Conservation (phyloP, 2,329 filamentous ascomycete genomes). For the Apiospora koreana region DNA sequence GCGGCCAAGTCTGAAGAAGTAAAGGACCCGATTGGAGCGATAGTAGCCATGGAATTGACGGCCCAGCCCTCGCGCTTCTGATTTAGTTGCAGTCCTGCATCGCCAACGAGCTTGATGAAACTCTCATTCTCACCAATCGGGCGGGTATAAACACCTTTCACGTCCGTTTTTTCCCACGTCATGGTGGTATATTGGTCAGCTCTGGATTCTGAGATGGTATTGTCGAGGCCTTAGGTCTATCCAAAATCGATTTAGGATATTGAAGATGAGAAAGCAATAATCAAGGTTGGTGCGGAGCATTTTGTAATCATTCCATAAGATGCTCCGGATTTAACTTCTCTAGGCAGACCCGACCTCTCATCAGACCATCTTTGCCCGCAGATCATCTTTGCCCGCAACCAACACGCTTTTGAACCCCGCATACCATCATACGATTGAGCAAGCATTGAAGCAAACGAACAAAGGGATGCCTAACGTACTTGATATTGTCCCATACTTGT, state of each 20-base stretch:
- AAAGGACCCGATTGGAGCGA: constrained; percentile 24
- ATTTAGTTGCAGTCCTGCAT: constrained; percentile 20
- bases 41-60: constrained; percentile 24
- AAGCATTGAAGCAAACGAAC: background rate
- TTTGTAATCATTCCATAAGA: too few relatives aligned
- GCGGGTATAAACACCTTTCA: constrained; percentile 10
- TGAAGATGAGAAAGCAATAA: background rate
- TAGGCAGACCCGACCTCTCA: too few relatives aligned
- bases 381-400: too few relatives aligned
- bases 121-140: constrained; percentile 23
- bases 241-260: background rate
- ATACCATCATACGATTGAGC: too few relatives aligned
- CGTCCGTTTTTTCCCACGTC: constrained; percentile 12
- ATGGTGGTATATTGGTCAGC: constrained; percentile 11
- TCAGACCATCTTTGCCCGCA: too few relatives aligned
- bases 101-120: constrained; percentile 33
- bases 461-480: too few relatives aligned
- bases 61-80: constrained; percentile 35
- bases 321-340: too few relatives aligned
- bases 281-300: too few relatives aligned
- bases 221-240: background rate
- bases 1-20: constrained; percentile 19
- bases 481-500: background rate
- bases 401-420: too few relatives aligned
- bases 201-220: background rate